Conservation (phyloP, 1,139 yeast genomes). For the Maudiozyma humilis region DNA sequence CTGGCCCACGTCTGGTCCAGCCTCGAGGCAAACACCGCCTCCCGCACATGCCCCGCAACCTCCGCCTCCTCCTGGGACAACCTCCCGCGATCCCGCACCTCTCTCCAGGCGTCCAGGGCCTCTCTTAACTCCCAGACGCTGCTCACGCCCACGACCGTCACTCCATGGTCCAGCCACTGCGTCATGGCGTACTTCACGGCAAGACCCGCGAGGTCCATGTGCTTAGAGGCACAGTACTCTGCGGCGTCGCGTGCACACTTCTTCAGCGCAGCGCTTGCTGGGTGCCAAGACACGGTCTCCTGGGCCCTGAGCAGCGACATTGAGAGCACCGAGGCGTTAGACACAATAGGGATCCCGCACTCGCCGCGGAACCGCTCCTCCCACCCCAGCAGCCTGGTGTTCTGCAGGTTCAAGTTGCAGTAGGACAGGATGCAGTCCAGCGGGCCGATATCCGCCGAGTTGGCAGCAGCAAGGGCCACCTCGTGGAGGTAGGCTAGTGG, state of each 20-base stretch:
- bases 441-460: constrained; percentile 36
- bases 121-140: constrained; percentile 50
- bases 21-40: too few relatives aligned
- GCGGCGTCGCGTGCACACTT: constrained; percentile 50
- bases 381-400: constrained; percentile 46
- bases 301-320: constrained; percentile 76
- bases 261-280: constrained; percentile 58
- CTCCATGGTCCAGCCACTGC: constrained; percentile 45
- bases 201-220: constrained; percentile 66
- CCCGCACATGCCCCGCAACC: too few relatives aligned
- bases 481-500: constrained; percentile 62
- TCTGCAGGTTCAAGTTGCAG: constrained; percentile 78
- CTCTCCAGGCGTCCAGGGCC: constrained; percentile 37
- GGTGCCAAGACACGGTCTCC: constrained; percentile 70
- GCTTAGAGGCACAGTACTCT: constrained; percentile 29
- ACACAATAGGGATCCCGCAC: constrained; percentile 48
- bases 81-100: too few relatives aligned
- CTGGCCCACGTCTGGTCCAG: too few relatives aligned
- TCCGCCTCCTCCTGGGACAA: too few relatives aligned
- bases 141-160: constrained; percentile 71
- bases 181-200: constrained; percentile 70
- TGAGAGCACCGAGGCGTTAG: constrained; percentile 79
- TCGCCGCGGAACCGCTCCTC: constrained; percentile 43
- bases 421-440: constrained; percentile 74
- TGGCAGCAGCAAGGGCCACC: constrained; percentile 37